Percentiles rank a stretch among this genome's conserved stretches.
These are phyloP conservation scores for Graphilbum ipis-grandicollis DNA, from an alignment of 2,329 filamentous ascomycete genomes.

Conservation along the genomic window DNA sequence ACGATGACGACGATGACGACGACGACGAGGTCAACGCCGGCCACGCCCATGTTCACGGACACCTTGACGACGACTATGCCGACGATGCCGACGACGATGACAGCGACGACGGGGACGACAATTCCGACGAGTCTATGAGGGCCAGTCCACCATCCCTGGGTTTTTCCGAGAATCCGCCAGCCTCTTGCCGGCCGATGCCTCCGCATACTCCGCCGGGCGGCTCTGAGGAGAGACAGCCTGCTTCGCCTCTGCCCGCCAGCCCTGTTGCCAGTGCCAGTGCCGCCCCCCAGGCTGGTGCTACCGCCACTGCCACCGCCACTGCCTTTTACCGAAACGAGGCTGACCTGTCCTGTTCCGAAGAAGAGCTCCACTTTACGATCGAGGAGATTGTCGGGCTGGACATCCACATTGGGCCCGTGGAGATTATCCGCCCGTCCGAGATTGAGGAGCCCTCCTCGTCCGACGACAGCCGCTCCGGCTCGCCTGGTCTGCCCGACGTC, in stretches of 20 bases:
- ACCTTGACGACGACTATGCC: conserved; percentile 1
- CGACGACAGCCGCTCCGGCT: conserved; percentile 13
- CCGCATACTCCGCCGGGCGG: not conserved
- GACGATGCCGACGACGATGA: conserved; percentile 3
- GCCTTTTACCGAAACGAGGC: no score
- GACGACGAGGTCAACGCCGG: conserved; percentile 1
- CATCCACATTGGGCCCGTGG: conserved; percentile 23
- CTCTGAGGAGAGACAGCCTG: no score
- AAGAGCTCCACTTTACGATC: conserved; percentile 15
- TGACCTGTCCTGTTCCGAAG: not conserved
- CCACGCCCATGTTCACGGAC: conserved; percentile 1
- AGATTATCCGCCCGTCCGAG: conserved; percentile 24
- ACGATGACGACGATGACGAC: conserved; percentile 2
- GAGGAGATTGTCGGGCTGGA: conserved; percentile 29
- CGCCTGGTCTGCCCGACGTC: conserved; percentile 16
- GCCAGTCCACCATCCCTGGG: not conserved
- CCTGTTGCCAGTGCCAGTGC: no score
- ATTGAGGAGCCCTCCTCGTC: conserved; percentile 26
- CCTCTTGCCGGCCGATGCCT: not conserved
- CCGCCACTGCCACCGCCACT: no score
- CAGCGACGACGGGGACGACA: not conserved
- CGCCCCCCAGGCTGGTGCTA: no score
- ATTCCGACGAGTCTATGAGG: conserved; percentile 8
- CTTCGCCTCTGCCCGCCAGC: no score
- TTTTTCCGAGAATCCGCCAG: not conserved